These are phyloP conservation scores for Metschnikowia chrysomelidarum DNA, from an alignment of 805 yeast species.

Conservation along the genomic window DNA sequence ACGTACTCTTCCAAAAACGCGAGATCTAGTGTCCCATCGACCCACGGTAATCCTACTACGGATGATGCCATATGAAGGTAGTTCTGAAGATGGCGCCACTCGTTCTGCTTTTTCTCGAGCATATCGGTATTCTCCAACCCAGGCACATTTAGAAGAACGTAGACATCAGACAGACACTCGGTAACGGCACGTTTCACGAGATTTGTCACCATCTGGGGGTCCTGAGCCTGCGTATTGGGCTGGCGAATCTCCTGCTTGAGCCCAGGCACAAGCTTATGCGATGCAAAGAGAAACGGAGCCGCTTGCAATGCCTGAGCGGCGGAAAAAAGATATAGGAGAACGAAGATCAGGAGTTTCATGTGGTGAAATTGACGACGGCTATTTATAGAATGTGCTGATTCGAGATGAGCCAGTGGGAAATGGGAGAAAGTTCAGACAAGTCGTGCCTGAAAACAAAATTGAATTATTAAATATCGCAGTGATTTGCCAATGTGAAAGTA, in stretches of 20 bases:
- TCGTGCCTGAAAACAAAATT: too few species aligned
- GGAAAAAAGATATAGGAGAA: background rate
- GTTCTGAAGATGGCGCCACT: slow-evolving; percentile 49
- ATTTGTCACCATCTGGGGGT: slow-evolving; percentile 28
- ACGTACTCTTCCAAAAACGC: slow-evolving; percentile 42
- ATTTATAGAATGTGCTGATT: too few species aligned
- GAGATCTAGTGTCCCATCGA: slow-evolving; percentile 41
- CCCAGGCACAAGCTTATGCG: slow-evolving; percentile 37
- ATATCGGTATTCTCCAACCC: slow-evolving; percentile 34
- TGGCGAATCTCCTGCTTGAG: slow-evolving; percentile 23
- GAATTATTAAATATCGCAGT: too few species aligned
- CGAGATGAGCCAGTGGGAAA: too few species aligned
- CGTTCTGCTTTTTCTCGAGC: slow-evolving; percentile 27
- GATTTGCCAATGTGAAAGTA: too few species aligned
- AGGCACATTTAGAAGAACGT: slow-evolving; percentile 38
- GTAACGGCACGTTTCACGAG: slow-evolving; percentile 36
- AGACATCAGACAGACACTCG: slow-evolving; percentile 38
- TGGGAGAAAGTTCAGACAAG: too few species aligned
- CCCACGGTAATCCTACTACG: slow-evolving; percentile 56
- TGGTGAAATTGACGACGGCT: too few species aligned
- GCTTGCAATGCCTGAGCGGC: slow-evolving; percentile 16
- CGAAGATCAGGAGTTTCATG: too few species aligned
- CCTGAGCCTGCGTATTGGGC: slow-evolving; percentile 23
- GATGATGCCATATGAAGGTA: slow-evolving; percentile 59
- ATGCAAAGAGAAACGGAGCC: slow-evolving; percentile 38